phyloP scores from a whole-genome alignment of 768 basidiomycete genomes.

The Amanita inopinata region DNA sequence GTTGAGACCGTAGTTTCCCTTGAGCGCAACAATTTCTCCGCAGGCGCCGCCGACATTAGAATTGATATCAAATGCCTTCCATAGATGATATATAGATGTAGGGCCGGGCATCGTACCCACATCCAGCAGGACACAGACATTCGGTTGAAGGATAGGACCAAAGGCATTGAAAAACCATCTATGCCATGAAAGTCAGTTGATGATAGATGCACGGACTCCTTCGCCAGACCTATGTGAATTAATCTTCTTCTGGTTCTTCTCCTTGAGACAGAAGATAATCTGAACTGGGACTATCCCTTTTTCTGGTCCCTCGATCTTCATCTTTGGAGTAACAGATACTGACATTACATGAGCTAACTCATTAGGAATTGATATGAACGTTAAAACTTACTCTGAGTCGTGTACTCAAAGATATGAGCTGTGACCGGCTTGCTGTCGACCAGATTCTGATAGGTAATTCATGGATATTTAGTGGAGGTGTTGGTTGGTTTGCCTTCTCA shows the following conservation, averaged over 20 bases:
- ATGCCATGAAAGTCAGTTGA: neutral
- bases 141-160: constrained; percentile 73
- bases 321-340: constrained; percentile 76
- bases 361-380: neutral
- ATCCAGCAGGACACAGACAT: constrained; percentile 87
- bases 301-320: constrained; percentile 75
- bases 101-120: constrained; percentile 78
- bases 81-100: constrained; percentile 83
- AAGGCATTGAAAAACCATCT: constrained; percentile 95
- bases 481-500: no score
- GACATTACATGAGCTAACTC: constrained; percentile 7
- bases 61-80: constrained; percentile 93
- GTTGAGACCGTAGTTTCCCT: constrained; percentile 73
- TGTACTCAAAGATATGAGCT: constrained; percentile 91
- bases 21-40: constrained; percentile 91
- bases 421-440: constrained; percentile 77
- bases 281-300: constrained; percentile 84
- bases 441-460: no score
- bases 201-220: neutral
- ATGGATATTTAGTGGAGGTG: no score
- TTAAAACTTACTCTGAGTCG: constrained; percentile 65
- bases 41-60: constrained; percentile 89
- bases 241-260: constrained; percentile 94
- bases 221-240: constrained; percentile 52
- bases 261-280: constrained; percentile 85